A percentile compares a stretch with the other conserved stretches of the same genome.
phyloP scores from a whole-genome alignment of 306 rosid species.

The Cajanus cajan region DNA sequence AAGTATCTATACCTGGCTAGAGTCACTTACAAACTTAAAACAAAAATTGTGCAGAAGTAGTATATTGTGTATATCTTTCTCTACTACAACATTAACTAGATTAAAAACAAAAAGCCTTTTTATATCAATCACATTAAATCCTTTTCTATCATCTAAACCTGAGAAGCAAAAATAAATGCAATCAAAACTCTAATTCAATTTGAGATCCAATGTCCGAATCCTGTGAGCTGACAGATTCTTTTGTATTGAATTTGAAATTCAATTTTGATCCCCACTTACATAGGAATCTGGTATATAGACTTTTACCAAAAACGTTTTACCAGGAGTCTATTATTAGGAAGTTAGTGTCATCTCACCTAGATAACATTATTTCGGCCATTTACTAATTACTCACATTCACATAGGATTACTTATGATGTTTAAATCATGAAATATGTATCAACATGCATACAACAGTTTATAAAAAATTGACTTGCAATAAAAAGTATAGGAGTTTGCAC shows the following conservation, averaged over 20 bases:
- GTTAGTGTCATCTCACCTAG: neutral
- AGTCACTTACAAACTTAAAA: neutral
- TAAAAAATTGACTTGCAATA: neutral
- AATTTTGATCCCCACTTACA: neutral
- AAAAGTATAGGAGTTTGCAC: conserved; percentile 35
- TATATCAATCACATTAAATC: neutral
- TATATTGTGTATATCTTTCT: neutral
- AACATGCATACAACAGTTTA: neutral
- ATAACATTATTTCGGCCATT: neutral
- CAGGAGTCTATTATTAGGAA: neutral
- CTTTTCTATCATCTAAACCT: neutral
- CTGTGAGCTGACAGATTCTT: neutral
- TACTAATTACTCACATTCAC: neutral
- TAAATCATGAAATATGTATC: neutral
- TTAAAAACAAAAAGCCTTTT: neutral
- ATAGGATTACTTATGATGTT: neutral
- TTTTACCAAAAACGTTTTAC: neutral
- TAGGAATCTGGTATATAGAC: neutral
- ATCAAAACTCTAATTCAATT: neutral
- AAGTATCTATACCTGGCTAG: neutral
- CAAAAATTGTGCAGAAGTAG: neutral
- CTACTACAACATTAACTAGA: neutral
- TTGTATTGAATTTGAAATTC: neutral
- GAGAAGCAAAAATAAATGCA: neutral
- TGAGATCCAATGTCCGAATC: neutral